Evolutionary conservation across 2,329 filamentous ascomycete genomes (phyloP).

Genomic region (Monosporascus sp.): DNA sequence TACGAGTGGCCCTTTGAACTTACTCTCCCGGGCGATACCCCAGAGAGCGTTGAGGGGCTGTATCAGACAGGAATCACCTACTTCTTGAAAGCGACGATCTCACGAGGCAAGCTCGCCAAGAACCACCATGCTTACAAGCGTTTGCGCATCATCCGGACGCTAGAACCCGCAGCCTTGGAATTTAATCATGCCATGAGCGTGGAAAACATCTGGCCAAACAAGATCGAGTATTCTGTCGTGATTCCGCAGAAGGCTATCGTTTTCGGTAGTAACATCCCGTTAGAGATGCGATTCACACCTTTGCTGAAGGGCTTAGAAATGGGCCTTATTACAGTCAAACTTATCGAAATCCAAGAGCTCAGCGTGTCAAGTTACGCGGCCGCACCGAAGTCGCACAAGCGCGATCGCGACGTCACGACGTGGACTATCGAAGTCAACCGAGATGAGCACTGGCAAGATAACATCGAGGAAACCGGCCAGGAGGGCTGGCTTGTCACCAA

Average conservation of each 20-base stretch:
- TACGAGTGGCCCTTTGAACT: slow-evolving; percentile 80
- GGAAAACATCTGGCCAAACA: slow-evolving; percentile 96
- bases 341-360: slow-evolving; percentile 75
- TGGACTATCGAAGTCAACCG: slow-evolving; percentile 52
- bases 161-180: slow-evolving; percentile 71
- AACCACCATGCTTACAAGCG: slow-evolving; percentile 78
- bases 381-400: slow-evolving; percentile 52
- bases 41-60: slow-evolving; percentile 89
- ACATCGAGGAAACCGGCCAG: slow-evolving; percentile 63
- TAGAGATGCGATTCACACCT: slow-evolving; percentile 83
- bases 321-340: slow-evolving; percentile 72
- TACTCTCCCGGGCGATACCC: slow-evolving; percentile 63
- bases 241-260: slow-evolving; percentile 92
- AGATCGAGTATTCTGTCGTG: slow-evolving; percentile 91
- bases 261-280: slow-evolving; percentile 78
- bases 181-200: slow-evolving; percentile 87
- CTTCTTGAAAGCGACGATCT: slow-evolving; percentile 83
- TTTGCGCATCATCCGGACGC: slow-evolving; percentile 69
- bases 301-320: slow-evolving; percentile 83
- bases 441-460: slow-evolving; percentile 62
- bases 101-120: slow-evolving; percentile 80
- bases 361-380: slow-evolving; percentile 42
- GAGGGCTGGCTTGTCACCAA: slow-evolving; percentile 60
- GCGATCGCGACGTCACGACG: slow-evolving; percentile 56
- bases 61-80: slow-evolving; percentile 84